phyloP scores from a whole-genome alignment of 495 filamentous ascomycete species.

The Xanthoparmelia taractica region DNA sequence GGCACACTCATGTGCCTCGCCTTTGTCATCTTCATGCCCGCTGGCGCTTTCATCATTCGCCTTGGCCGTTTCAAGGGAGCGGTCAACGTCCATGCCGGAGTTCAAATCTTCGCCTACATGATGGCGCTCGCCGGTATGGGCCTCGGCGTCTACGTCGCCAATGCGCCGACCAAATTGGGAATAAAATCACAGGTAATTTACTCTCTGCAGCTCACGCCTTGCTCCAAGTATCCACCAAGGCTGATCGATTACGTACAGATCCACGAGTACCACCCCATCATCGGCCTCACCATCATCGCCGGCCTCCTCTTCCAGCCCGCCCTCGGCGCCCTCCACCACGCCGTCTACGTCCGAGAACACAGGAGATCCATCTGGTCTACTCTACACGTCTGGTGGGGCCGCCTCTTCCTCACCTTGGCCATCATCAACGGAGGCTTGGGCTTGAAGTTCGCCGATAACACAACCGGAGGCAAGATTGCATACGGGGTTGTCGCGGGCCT shows the following conservation, averaged over 20 bases:
- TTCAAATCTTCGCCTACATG: constrained; percentile 15
- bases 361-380: constrained; percentile 6
- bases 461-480: constrained; percentile 42
- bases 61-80: constrained; percentile 31
- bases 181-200: background rate
- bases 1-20: constrained; percentile 47
- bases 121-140: constrained; percentile 12
- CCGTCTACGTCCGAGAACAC: background rate
- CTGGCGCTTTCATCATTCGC: constrained; percentile 51
- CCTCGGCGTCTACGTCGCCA: constrained; percentile 10
- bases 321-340: constrained; percentile 10
- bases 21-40: constrained; percentile 48
- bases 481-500: constrained; percentile 54
- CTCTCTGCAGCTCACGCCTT: background rate
- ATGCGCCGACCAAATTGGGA: background rate
- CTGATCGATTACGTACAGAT: background rate
- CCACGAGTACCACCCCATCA: constrained; percentile 11
- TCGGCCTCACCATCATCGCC: constrained; percentile 13
- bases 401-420: constrained; percentile 51
- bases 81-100: constrained; percentile 22
- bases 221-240: background rate
- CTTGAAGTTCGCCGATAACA: constrained; percentile 42
- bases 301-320: constrained; percentile 15
- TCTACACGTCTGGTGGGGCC: constrained; percentile 62
- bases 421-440: constrained; percentile 67